Base-by-base conservation (phyloP, 78 protist genomes). In the Thecamonas trahens region DNA sequence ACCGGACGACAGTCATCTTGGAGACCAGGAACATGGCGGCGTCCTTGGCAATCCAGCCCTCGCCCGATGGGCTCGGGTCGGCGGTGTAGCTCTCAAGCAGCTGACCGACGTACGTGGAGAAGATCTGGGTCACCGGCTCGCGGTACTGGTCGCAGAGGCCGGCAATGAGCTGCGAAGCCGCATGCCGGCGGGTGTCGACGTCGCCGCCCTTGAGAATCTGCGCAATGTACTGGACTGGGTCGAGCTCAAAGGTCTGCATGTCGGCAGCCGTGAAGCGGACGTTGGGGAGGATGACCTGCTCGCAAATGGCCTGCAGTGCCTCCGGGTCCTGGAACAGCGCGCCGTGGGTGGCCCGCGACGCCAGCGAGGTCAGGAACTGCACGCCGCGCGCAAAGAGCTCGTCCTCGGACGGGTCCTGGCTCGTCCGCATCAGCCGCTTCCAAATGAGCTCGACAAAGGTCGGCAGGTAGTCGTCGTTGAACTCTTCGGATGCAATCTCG, bases 121-220 rank as follows among this genome's bases (percentile, higher is more conserved):
- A 85, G 31, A 90, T 70, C 18, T 13, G 31, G 22, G 86, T 69
- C 31, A 73, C 81, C 26, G 29, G 58, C 20, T 29, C 67, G 58
- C 84, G 83, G 39, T 61, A 80, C 68, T 50, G 35, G 18, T 52
- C 32, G 53, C 89, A 66, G 40, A 90, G 68, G 8, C 70, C 85
- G 28, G 61, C 70, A 3, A 87, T 87, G n/a, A 90, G 67, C 4
- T 85, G 85, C 57, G 63, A 35, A 0, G 89, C 64, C 9, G 81
- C 80, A 1, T 92, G 62, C 11, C 95, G 79, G 15, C 95, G 74
- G 22, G 93, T 90, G 63, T 87, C 85, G 3, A 66, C 22, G 54
- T 81, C 90, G 5, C 61, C 34, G 34, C 95, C 95, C 49, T 89
- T 91, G 47, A 87, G 70, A 72, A 87, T 92, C 14, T 74, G 59